Evolutionary conservation across 768 basidiomycete genomes (phyloP).

Genomic region (Boletus tylopilopsis): DNA sequence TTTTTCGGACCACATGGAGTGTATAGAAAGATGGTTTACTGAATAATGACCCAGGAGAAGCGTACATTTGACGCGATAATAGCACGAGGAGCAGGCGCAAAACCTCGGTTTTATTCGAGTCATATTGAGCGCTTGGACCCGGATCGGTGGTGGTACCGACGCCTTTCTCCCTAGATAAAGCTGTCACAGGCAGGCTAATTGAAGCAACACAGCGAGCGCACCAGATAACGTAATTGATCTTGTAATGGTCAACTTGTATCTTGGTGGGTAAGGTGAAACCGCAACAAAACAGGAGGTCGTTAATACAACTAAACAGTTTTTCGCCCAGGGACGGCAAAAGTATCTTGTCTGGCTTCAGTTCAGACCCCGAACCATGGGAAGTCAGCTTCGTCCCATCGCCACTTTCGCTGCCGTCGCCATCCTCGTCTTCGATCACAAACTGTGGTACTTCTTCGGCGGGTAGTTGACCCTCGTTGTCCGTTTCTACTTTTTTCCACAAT

Average conservation of each 20-base stretch:
- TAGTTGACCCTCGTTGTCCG: constrained; percentile 34
- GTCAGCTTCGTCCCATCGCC: constrained; percentile 30
- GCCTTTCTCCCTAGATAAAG: constrained; percentile 77
- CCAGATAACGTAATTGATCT: constrained; percentile 88
- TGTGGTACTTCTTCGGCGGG: constrained; percentile 43
- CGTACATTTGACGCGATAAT: constrained; percentile 88
- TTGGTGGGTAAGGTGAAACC: constrained; percentile 86
- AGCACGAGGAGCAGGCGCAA: constrained; percentile 84
- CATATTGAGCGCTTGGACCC: constrained; percentile 58
- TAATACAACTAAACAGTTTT: constrained; percentile 69
- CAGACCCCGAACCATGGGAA: constrained; percentile 13
- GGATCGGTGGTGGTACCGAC: constrained; percentile 83
- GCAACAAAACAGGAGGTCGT: constrained; percentile 90
- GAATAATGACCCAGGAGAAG: constrained; percentile 64
- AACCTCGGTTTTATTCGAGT: constrained; percentile 84
- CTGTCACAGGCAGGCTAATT: constrained; percentile 4
- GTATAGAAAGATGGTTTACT: constrained; percentile 74
- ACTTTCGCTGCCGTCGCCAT: constrained; percentile 43
- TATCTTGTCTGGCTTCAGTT: constrained; percentile 39
- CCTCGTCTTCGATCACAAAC: constrained; percentile 89
- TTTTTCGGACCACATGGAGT: constrained; percentile 71
- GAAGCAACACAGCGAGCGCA: constrained; percentile 34
- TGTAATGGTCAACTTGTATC: constrained; percentile 74
- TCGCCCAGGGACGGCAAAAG: constrained; percentile 78
- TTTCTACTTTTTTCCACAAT: constrained; percentile 72